These are phyloP conservation scores for Sphagnum tenellum DNA, from an alignment of 225 moss, liverwort and hornwort genomes.

Conservation along the genomic window DNA sequence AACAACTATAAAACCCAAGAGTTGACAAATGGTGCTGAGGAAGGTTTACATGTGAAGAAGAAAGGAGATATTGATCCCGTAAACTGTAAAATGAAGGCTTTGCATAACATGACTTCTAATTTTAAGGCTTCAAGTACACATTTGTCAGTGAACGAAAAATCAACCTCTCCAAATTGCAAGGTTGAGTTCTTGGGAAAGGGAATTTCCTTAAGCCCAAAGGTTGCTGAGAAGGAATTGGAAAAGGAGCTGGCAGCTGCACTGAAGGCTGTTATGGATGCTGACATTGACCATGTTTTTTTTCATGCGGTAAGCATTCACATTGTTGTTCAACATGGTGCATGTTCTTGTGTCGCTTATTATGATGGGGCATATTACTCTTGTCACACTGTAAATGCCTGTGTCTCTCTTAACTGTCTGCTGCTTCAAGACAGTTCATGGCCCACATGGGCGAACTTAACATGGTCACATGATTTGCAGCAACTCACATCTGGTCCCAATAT, in stretches of 20 bases:
- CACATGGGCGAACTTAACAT: no score
- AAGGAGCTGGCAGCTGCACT: conserved; percentile 56
- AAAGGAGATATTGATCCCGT: conserved; percentile 21
- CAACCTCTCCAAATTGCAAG: conserved; percentile 35
- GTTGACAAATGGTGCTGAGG: conserved; percentile 27
- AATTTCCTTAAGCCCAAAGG: conserved; percentile 25
- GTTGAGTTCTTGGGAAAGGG: conserved; percentile 41
- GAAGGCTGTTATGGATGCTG: conserved; percentile 75
- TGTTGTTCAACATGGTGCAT: no score
- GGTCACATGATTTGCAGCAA: no score
- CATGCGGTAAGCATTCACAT: conserved; percentile 25
- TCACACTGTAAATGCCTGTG: no score
- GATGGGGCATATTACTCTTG: no score
- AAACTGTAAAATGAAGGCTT: conserved; percentile 31
- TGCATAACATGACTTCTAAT: conserved; percentile 23
- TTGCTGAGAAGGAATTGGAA: conserved; percentile 65
- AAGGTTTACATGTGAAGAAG: conserved; percentile 21
- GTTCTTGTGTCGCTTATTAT: no score
- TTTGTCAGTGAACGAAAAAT: conserved; percentile 32
- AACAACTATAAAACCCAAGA: conserved; percentile 29
- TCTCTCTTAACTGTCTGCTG: no score
- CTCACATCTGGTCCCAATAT: no score
- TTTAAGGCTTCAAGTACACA: conserved; percentile 22
- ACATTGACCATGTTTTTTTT: conserved; percentile 54
- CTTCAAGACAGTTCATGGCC: no score